A percentile compares a stretch with the other conserved stretches of the same genome.
Evolutionary conservation across 768 basidiomycete genomes (phyloP).

Genomic region (Agrocybe praecox): DNA sequence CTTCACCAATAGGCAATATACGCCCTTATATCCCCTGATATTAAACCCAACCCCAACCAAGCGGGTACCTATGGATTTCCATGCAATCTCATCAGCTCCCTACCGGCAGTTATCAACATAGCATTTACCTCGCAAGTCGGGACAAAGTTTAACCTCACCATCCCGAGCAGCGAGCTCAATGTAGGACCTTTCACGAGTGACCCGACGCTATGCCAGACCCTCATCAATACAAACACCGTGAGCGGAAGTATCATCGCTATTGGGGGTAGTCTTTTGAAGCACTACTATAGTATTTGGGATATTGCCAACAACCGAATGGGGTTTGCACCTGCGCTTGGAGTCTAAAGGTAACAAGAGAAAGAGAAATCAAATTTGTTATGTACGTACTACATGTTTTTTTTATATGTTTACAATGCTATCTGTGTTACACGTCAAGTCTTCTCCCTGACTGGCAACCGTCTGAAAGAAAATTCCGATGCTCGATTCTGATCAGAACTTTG

Average conservation of each 20-base stretch:
- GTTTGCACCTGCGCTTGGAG: constrained; percentile 46
- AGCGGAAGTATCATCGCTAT: constrained; percentile 52
- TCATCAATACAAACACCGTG: constrained; percentile 45
- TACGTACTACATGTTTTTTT: too few relatives aligned
- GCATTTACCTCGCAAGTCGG: constrained; percentile 52
- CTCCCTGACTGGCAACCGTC: too few relatives aligned
- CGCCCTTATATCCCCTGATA: constrained; percentile 56
- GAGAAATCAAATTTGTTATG: too few relatives aligned
- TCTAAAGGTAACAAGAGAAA: constrained; percentile 1
- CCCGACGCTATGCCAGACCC: constrained; percentile 52
- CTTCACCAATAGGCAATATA: constrained; percentile 49
- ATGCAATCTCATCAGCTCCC: constrained; percentile 44
- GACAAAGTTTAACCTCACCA: constrained; percentile 53
- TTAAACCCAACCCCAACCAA: constrained; percentile 49
- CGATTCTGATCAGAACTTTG: too few relatives aligned
- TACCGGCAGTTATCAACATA: constrained; percentile 55
- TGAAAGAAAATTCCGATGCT: too few relatives aligned
- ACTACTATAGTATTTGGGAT: constrained; percentile 64
- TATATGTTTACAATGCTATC: too few relatives aligned
- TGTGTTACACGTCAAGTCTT: too few relatives aligned
- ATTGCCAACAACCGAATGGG: constrained; percentile 50
- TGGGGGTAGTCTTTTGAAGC: constrained; percentile 59
- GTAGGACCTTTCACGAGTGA: constrained; percentile 57
- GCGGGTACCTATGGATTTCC: constrained; percentile 59
- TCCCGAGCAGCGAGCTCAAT: constrained; percentile 57